phyloP scores from a whole-genome alignment of 2,329 filamentous ascomycete species.

The Albifimbria verrucaria region DNA sequence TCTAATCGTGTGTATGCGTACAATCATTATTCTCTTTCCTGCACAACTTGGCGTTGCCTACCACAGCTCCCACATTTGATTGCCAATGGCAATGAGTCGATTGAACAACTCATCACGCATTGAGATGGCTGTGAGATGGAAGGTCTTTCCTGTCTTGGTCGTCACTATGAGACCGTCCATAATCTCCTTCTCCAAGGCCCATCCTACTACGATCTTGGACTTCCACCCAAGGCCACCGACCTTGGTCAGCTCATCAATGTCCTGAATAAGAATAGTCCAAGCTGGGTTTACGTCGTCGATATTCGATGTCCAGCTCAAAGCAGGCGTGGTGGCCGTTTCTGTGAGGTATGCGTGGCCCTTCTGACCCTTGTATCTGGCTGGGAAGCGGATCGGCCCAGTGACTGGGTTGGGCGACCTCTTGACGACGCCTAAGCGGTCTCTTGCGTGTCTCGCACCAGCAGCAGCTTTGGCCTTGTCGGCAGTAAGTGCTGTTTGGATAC shows the following conservation, averaged over 20 bases:
- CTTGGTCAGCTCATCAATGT: conserved; percentile 73
- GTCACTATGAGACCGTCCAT: conserved; percentile 70
- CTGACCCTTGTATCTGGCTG: conserved; percentile 65
- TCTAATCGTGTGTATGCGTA: not conserved
- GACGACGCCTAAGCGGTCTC: conserved; percentile 69
- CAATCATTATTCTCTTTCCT: conserved; percentile 4
- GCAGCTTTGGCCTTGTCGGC: conserved; percentile 70
- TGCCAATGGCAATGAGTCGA: conserved; percentile 69
- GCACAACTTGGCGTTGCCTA: conserved; percentile 29
- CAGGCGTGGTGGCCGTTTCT: conserved; percentile 63
- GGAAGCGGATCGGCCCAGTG: conserved; percentile 74
- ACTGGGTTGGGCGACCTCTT: conserved; percentile 36
- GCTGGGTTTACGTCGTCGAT: conserved; percentile 52
- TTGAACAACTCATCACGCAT: conserved; percentile 79
- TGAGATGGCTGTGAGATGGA: conserved; percentile 67
- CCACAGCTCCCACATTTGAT: conserved; percentile 81
- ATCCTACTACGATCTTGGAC: conserved; percentile 75
- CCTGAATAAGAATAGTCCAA: conserved; percentile 68
- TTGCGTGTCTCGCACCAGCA: conserved; percentile 54
- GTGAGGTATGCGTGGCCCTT: conserved; percentile 71
- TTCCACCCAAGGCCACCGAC: conserved; percentile 83
- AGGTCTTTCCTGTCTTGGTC: conserved; percentile 51
- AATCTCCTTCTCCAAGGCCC: conserved; percentile 71
- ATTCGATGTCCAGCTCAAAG: conserved; percentile 62
- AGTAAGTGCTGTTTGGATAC: conserved; percentile 68